Conservation (phyloP, 495 filamentous ascomycete genomes). For the Apodospora peruviana region DNA sequence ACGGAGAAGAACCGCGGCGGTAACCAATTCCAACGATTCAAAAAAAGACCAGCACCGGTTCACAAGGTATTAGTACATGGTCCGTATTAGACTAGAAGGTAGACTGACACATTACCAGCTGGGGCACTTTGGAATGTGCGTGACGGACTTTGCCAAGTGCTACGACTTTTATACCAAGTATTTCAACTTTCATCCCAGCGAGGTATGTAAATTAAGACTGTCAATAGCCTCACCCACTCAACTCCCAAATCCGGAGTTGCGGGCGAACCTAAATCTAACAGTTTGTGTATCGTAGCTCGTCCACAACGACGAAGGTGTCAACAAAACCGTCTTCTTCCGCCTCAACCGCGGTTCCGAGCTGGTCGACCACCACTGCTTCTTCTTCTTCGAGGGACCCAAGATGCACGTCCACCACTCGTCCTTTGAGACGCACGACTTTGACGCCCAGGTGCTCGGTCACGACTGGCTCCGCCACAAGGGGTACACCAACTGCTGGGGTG, state of each 20-base stretch:
- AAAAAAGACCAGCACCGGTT: slow-evolving; percentile 60
- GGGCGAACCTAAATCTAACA: not conserved
- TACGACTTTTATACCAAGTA: slow-evolving; percentile 57
- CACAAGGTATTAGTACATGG: too few species aligned
- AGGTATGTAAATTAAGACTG: slow-evolving; percentile 21
- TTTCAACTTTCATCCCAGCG: slow-evolving; percentile 63
- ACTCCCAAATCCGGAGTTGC: not conserved
- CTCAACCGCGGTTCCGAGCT: slow-evolving; percentile 54
- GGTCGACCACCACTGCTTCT: slow-evolving; percentile 71
- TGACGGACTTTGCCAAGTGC: slow-evolving; percentile 51
- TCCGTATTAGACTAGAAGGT: too few species aligned
- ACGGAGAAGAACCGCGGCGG: slow-evolving; percentile 40
- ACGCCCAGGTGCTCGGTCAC: slow-evolving; percentile 68
- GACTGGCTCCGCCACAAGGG: slow-evolving; percentile 60
- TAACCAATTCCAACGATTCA: slow-evolving; percentile 47
- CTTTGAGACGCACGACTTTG: slow-evolving; percentile 73
- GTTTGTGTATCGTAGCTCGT: too few species aligned
- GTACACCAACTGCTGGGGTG: slow-evolving; percentile 66
- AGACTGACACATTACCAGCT: too few species aligned
- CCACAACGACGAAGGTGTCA: slow-evolving; percentile 42
- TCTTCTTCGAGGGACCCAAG: slow-evolving; percentile 50
- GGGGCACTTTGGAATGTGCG: slow-evolving; percentile 65
- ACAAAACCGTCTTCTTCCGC: slow-evolving; percentile 59
- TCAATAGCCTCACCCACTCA: not conserved
- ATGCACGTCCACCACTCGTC: slow-evolving; percentile 65